phyloP scores from a whole-genome alignment of 2,329 filamentous ascomycete species.

The Hymenoscyphus occultus region DNA sequence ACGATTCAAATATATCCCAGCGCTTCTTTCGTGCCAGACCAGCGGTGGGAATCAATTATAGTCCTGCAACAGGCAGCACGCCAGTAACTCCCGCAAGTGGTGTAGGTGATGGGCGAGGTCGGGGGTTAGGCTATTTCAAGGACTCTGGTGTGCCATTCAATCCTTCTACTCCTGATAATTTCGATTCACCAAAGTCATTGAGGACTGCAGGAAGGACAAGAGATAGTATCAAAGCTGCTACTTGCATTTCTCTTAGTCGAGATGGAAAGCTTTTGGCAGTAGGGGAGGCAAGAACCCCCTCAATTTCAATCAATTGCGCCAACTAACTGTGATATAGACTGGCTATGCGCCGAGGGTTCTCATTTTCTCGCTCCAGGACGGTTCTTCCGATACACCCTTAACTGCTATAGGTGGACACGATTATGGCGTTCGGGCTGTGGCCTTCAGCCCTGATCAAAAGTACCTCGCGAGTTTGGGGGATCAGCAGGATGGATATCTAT shows the following conservation, averaged over 20 bases:
- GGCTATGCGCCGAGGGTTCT: slow-evolving; percentile 90
- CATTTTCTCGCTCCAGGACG: slow-evolving; percentile 81
- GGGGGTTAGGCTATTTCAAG: slow-evolving; percentile 49
- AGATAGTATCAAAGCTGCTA: slow-evolving; percentile 91
- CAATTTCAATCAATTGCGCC: too few relatives aligned
- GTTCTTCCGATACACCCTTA: slow-evolving; percentile 75
- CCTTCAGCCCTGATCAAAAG: slow-evolving; percentile 83
- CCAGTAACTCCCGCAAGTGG: slow-evolving; percentile 53
- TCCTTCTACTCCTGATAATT: slow-evolving; percentile 36
- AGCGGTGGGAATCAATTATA: slow-evolving; percentile 62
- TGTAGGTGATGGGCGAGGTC: slow-evolving; percentile 61
- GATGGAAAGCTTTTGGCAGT: slow-evolving; percentile 87
- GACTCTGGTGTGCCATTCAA: slow-evolving; percentile 42
- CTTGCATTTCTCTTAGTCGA: slow-evolving; percentile 81
- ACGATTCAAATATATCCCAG: slow-evolving; percentile 63
- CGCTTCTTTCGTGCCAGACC: slow-evolving; percentile 89
- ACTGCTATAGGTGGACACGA: slow-evolving; percentile 86
- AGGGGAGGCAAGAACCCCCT: slow-evolving; percentile 62
- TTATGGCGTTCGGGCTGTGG: slow-evolving; percentile 82
- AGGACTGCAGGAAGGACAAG: slow-evolving; percentile 74
- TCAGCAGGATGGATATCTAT: slow-evolving; percentile 89
- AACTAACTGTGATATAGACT: slow-evolving; percentile 51
- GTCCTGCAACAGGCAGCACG: slow-evolving; percentile 53
- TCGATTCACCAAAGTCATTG: slow-evolving; percentile 58
- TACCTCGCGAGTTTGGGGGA: slow-evolving; percentile 86